These are phyloP conservation scores for Serpula lacrymans DNA, from an alignment of 768 basidiomycete genomes.

Conservation along the genomic window DNA sequence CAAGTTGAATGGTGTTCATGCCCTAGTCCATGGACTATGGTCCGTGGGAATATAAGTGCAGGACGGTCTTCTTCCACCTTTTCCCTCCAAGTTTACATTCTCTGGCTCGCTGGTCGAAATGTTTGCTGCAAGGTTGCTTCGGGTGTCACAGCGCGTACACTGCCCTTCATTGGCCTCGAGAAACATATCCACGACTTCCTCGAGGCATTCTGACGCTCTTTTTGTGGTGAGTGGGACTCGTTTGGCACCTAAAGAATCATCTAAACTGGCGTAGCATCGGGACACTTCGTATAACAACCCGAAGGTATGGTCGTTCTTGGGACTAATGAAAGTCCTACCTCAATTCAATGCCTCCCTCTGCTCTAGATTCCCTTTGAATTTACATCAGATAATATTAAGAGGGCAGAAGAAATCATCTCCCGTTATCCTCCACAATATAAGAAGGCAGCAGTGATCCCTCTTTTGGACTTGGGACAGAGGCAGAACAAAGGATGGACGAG, in stretches of 20 bases:
- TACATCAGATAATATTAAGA: slow-evolving; percentile 74
- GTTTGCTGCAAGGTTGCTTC: slow-evolving; percentile 17
- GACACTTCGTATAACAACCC: slow-evolving; percentile 95
- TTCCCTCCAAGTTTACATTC: background rate
- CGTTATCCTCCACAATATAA: slow-evolving; percentile 97
- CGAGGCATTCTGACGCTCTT: slow-evolving; percentile 73
- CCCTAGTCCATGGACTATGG: background rate
- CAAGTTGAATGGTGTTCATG: too few species aligned
- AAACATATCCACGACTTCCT: slow-evolving; percentile 34
- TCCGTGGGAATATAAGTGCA: slow-evolving; percentile 6
- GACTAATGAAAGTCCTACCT: slow-evolving; percentile 1
- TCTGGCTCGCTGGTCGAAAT: slow-evolving; percentile 13
- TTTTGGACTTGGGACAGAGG: slow-evolving; percentile 93
- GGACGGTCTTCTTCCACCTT: too few species aligned
- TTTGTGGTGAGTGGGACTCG: slow-evolving; percentile 65
- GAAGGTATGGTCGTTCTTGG: slow-evolving; percentile 44
- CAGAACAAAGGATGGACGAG: slow-evolving; percentile 99
- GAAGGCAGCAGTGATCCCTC: slow-evolving; percentile 96
- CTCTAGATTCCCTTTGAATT: slow-evolving; percentile 88
- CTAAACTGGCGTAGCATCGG: slow-evolving; percentile 64
- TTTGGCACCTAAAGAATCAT: slow-evolving; percentile 5
- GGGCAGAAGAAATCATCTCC: slow-evolving; percentile 84
- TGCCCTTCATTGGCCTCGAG: slow-evolving; percentile 17
- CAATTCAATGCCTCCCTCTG: slow-evolving; percentile 1
- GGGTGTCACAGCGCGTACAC: too few species aligned